Evolutionary conservation across 352 stramenopile genomes (phyloP), one percentile per base, ranked within the genome.

Genomic region (Phytopythium montanum): DNA sequence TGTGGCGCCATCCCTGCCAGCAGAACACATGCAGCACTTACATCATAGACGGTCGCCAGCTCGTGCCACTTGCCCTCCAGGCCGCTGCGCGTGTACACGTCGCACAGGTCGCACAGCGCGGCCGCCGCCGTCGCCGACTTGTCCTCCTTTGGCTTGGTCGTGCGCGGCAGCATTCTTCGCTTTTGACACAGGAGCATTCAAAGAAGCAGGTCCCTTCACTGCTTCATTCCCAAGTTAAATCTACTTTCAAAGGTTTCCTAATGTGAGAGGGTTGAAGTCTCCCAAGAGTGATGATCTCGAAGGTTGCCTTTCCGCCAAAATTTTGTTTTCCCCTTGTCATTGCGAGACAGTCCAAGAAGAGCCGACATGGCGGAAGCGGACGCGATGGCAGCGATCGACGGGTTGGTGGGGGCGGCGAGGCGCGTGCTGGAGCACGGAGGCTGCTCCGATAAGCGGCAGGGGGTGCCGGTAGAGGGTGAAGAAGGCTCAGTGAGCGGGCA

Each of bases 11-110:
- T 21, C 3, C 39, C 19, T 25, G 39, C 25, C 19, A 42, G 21
- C 9, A 46, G 19, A 46, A 5, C 19, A n/a, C 26, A 34, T 29
- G 44, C 72, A 75, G 29, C 16, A 49, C 53, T 51, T 68, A 92
- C 82, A 57, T 93, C 81, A 64, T 89, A 93, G 36, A 90, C 72
- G 26, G 69, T 70, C 16, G 74, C 76, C 31, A 93, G 74, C 61
- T 91, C 81, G 29, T 62, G 61, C 78, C 79, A 92, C 62, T 84
- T 90, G 56, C 75, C 79, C 14, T 86, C 73, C 21, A 92, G 45
- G 14, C 76, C 79, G 45, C 68, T 88, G 44, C 72, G 66, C 19
- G 81, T 85, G 61, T 91, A 88, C 31, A 91, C 41, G 42, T 92
- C 77, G 46, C 72, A 86, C n/a, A 92, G 57, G 9, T 67, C 58